A percentile compares a stretch with the other conserved stretches of the same genome.
Conservation (phyloP, 1,284 basidiomycete species). For the Fomes fomentarius region DNA sequence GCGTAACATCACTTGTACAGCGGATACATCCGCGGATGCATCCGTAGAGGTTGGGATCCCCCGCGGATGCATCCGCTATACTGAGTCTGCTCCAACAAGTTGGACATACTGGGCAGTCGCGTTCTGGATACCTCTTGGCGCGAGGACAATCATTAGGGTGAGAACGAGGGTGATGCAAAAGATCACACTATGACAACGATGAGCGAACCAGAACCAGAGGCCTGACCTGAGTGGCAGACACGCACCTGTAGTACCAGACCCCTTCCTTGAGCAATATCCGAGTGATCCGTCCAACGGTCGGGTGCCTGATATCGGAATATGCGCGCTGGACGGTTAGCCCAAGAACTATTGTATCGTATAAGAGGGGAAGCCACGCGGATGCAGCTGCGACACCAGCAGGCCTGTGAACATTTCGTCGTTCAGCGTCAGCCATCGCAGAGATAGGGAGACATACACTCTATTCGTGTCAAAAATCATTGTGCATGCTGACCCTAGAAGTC, state of each 20-base stretch:
- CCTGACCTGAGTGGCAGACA: neutral
- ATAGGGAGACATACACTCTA: slow-evolving; percentile 35
- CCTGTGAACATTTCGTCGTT: neutral
- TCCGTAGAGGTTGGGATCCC: too few relatives aligned
- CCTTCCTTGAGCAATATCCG: slow-evolving; percentile 56
- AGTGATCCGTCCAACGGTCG: slow-evolving; percentile 45
- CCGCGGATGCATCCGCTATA: too few relatives aligned
- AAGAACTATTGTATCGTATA: slow-evolving; percentile 59
- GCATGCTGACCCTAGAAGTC: slow-evolving; percentile 43
- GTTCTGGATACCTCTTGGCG: slow-evolving; percentile 49
- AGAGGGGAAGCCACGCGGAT: slow-evolving; percentile 57
- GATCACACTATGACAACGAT: slow-evolving; percentile 44
- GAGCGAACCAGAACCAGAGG: neutral
- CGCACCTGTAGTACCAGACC: slow-evolving; percentile 55
- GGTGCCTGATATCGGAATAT: slow-evolving; percentile 41
- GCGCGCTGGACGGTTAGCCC: slow-evolving; percentile 50
- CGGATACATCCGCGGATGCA: too few relatives aligned
- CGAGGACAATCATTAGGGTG: slow-evolving; percentile 53
- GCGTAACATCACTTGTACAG: too few relatives aligned
- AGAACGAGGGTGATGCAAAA: slow-evolving; percentile 53
- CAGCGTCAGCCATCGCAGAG: neutral
- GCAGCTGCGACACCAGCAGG: slow-evolving; percentile 41
- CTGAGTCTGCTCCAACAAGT: too few relatives aligned
- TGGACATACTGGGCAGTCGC: slow-evolving; percentile 56
- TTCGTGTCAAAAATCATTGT: slow-evolving; percentile 52